Conservation (phyloP, 208 protist species). For the Trichomonas tenax region DNA sequence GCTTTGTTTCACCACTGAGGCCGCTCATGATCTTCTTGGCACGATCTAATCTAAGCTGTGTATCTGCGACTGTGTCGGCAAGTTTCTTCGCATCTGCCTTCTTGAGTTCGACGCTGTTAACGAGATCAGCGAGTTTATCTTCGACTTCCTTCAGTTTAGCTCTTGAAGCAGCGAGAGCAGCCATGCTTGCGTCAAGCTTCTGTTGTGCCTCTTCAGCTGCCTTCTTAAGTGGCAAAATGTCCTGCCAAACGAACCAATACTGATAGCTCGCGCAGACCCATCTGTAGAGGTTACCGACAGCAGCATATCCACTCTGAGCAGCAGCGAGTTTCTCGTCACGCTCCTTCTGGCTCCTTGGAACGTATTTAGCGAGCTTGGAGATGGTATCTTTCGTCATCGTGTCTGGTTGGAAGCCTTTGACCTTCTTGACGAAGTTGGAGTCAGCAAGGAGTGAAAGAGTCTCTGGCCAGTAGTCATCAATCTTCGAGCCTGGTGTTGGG, state of each 20-base stretch:
- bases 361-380: slow-evolving; percentile 77
- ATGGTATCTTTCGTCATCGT: slow-evolving; percentile 79
- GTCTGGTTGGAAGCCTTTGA: slow-evolving; percentile 82
- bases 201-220: slow-evolving; percentile 67
- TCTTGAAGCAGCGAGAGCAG: slow-evolving; percentile 31
- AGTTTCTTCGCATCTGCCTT: slow-evolving; percentile 58
- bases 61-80: slow-evolving; percentile 25
- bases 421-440: slow-evolving; percentile 76
- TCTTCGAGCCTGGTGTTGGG: background rate
- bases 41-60: slow-evolving; percentile 41
- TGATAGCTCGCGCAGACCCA: slow-evolving; percentile 46
- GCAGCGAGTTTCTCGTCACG: background rate
- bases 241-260: slow-evolving; percentile 72
- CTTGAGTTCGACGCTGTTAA: slow-evolving; percentile 73
- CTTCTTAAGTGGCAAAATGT: slow-evolving; percentile 84
- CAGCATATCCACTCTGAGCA: slow-evolving; percentile 1
- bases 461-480: background rate
- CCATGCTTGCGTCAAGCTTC: slow-evolving; percentile 38
- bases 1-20: slow-evolving; percentile 79
- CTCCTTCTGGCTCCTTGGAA: slow-evolving; percentile 53
- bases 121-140: slow-evolving; percentile 68
- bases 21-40: slow-evolving; percentile 76
- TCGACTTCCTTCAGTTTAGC: slow-evolving; percentile 64
- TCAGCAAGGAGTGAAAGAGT: slow-evolving; percentile 55
- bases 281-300: slow-evolving; percentile 45